Evolutionary conservation across 352 stramenopile species (phyloP), one percentile per base, ranked within the genome.

Genomic region (Achlya hypogyna): DNA sequence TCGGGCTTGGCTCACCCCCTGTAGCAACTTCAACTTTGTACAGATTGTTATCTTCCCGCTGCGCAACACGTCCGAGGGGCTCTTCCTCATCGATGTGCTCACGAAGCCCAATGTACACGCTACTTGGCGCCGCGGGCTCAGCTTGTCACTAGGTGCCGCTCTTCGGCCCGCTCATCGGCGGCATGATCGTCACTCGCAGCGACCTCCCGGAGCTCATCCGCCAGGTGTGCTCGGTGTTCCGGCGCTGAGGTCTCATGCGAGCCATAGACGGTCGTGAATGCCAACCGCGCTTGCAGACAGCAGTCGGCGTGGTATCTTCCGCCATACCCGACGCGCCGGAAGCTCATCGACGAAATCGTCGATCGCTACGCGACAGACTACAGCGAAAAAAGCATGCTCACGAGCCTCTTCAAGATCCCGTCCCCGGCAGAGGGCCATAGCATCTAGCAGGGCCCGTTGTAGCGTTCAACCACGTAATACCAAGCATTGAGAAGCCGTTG

Each of bases 341-440:
- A 93, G 63, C 74, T 95, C 20, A 82, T 95, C 62, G 84, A 93
- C 56, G 86, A 95, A 69, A 91, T 95, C 66, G 78, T 95, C 14
- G 86, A 95, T 62, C 81, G 86, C 31, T 95, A 95, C 65, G 78
- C 84, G 4, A 77, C 80, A 47, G 81, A 92, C 69, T 95, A 93
- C 74, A 89, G 90, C 69, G 86, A 95, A 58, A 91, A 82, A 45
- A 82, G 91, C 69, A 60, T 94, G 43, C 73, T 94, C 16, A 80
- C 78, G 32, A 89, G 88, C 74, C 65, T 94, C 31, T 91, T 94
- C 62, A 74, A 78, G 9, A 79, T 69, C 31, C 63, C 52, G 43
- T 67, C 60, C 29, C 60, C 60, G 16, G 23, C 60, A 5, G 60
- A 67, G 35, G 60, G 60, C 18, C 60, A 67, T 27, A 67, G 60